Evolutionary conservation across 1,284 basidiomycete species (phyloP).

Genomic region (Phellopilus nigrolimitatus): DNA sequence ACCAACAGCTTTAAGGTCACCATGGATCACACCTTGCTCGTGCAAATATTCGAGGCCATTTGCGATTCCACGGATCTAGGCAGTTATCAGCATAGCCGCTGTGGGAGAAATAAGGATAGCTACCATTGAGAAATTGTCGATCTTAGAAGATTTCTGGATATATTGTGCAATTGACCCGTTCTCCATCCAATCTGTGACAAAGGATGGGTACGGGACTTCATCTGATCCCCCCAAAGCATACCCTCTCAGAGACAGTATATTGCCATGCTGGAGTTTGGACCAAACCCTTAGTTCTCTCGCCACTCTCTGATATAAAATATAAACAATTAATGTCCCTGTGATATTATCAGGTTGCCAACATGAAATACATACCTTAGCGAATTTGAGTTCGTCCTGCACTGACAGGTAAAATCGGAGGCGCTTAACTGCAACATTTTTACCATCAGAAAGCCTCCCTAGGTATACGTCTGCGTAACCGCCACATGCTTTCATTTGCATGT

Average conservation of each 20-base stretch:
- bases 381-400: background rate
- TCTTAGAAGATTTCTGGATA: background rate
- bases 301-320: background rate
- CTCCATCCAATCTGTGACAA: background rate
- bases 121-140: background rate
- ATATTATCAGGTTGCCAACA: too few species aligned
- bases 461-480: slow-evolving; percentile 1
- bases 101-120: background rate
- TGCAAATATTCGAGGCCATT: slow-evolving; percentile 4
- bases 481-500: background rate
- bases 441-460: background rate
- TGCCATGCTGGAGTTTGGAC: background rate
- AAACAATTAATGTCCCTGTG: too few species aligned
- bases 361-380: background rate
- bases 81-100: background rate
- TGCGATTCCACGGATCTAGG: background rate
- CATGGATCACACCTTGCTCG: background rate
- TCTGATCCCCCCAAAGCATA: background rate
- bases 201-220: background rate
- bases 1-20: slow-evolving; percentile 2
- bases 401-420: background rate
- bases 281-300: slow-evolving; percentile 1
- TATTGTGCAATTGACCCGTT: background rate
- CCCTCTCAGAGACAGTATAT: background rate
- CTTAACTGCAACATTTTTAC: background rate